Base-by-base conservation (phyloP, 1,284 basidiomycete species). In the Fomitopsis betulina region DNA sequence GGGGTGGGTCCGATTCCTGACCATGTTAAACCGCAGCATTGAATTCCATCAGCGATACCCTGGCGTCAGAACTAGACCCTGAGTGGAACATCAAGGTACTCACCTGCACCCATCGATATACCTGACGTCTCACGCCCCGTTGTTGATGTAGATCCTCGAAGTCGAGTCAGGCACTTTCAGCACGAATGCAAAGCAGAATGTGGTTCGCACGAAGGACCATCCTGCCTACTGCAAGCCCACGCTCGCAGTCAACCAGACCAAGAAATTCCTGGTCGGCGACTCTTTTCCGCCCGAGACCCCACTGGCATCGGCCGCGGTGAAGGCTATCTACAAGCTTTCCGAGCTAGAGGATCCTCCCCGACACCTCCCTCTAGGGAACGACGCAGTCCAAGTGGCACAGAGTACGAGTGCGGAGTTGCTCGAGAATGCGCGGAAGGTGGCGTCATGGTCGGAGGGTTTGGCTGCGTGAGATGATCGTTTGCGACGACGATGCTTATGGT, bases 41-140 rank as follows among this genome's bases (percentile, higher is more conserved):
- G 2, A 73, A 76, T 54, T 74, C 66, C 3, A 39, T 76, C 17
- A 71, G 68, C 5, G 69, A 75, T 21, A 47, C 70, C 0, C 60
- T 78, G 2, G 62, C 57, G 2, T 55, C 62, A 23, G 75, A 78
- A 59, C 53, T 78, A 17, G 64, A 72, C 56, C 74, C 75, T 0
- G 67, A 62, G 2, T 78, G 76, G 77, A 76, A 76, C 59, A 77
- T 78, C 64, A 73, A 73, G 61, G 75, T 72, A 33, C 13, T 37
- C 35, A 7, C 35, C 35, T 47, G 27, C 10, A 32, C 6, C 5
- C n/a, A 33, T 30, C 49, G 7, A 21, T 37, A 33, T 15, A 3
- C 35, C 35, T 37, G 13, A 5, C 35, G 19, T n/a, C 32, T 21
- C 32, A n/a, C 13, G 19, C 17, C 38, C 47, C 13, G 8, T 8